phyloP scores from a whole-genome alignment of 768 basidiomycete genomes.

The Hebeloma cylindrosporum region DNA sequence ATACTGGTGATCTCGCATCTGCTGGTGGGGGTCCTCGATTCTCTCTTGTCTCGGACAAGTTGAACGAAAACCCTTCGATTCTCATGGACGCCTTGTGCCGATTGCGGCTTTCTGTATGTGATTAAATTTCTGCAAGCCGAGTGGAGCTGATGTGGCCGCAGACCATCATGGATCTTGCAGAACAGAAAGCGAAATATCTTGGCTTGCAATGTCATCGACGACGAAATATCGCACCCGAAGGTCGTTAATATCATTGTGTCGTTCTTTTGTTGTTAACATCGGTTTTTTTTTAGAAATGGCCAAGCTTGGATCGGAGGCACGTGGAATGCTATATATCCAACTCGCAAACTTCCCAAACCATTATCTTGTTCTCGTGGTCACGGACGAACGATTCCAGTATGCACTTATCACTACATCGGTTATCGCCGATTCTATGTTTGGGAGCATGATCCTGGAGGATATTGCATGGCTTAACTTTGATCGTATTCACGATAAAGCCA shows the following conservation, averaged over 20 bases:
- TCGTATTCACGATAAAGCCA: conserved; percentile 55
- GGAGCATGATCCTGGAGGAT: conserved; percentile 69
- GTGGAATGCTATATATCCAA: conserved; percentile 72
- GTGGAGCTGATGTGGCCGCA: conserved; percentile 28
- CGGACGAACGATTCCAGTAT: conserved; percentile 75
- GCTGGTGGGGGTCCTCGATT: conserved; percentile 73
- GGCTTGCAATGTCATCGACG: conserved; percentile 74
- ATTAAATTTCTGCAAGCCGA: background rate
- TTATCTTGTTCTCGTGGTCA: conserved; percentile 83
- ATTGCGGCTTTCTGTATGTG: conserved; percentile 63
- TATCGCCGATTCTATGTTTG: conserved; percentile 52
- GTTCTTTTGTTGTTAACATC: conserved; percentile 1
- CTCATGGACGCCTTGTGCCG: conserved; percentile 57
- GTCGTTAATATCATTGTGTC: conserved; percentile 34
- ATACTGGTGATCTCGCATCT: conserved; percentile 78
- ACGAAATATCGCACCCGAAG: conserved; percentile 66
- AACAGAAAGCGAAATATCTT: conserved; percentile 83
- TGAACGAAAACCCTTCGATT: conserved; percentile 69
- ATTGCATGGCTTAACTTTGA: conserved; percentile 77
- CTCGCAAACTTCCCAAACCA: conserved; percentile 75
- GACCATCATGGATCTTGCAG: conserved; percentile 81
- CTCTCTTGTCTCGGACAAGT: conserved; percentile 49
- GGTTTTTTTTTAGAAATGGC: conserved; percentile 48
- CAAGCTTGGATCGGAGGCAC: conserved; percentile 67
- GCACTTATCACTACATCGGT: conserved; percentile 73